Evolutionary conservation across 2,329 filamentous ascomycete species (phyloP).

Genomic region (Penicillium sp.): DNA sequence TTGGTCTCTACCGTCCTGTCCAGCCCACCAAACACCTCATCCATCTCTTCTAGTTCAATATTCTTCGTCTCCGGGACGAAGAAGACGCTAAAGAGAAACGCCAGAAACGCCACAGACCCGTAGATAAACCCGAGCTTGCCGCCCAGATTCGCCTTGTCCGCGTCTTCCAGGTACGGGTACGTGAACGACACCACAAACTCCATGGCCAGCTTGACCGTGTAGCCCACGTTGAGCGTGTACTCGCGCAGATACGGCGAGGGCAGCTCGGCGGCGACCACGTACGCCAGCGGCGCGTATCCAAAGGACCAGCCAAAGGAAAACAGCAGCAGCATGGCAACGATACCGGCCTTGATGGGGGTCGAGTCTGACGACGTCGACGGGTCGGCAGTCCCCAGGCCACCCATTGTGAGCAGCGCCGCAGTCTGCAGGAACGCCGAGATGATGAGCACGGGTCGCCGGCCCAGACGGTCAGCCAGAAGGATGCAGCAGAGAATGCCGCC

Average conservation of each 20-base stretch:
- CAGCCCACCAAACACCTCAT: conserved; percentile 14
- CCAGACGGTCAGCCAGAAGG: neutral
- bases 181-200: conserved; percentile 32
- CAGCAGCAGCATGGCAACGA: conserved; percentile 30
- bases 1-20: too few relatives aligned
- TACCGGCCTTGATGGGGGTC: conserved; percentile 20
- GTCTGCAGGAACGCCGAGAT: conserved; percentile 22
- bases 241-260: conserved; percentile 25
- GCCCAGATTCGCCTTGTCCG: conserved; percentile 32
- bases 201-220: conserved; percentile 8
- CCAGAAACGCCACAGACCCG: conserved; percentile 23
- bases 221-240: conserved; percentile 8
- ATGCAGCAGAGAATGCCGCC: conserved; percentile 3
- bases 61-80: conserved; percentile 20
- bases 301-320: conserved; percentile 30
- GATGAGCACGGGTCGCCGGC: conserved; percentile 15
- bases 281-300: conserved; percentile 33
- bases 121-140: conserved; percentile 41
- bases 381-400: conserved; percentile 29
- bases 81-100: conserved; percentile 21
- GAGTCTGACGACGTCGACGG: conserved; percentile 10
- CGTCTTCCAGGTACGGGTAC: conserved; percentile 36
- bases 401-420: conserved; percentile 32
- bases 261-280: conserved; percentile 34
- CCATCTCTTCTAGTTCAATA: conserved; percentile 21